Base-by-base conservation (phyloP, 345 rosid genomes). In the Populus alba region DNA sequence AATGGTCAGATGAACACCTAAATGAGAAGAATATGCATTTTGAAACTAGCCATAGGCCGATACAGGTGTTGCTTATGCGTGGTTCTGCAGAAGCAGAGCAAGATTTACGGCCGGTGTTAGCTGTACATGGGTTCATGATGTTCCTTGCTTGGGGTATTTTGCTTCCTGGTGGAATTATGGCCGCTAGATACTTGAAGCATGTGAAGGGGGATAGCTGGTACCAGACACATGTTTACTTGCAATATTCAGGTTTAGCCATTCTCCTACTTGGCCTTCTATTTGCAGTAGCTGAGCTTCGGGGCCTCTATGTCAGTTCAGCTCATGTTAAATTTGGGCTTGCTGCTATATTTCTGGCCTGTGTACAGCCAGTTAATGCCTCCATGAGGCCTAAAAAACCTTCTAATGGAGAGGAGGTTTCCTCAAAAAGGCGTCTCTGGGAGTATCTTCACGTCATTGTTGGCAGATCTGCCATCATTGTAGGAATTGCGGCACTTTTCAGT, bases 61-160 rank as follows among this genome's bases (percentile, higher is more conserved):
- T 96, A 23, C 87, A 87, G 18, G 97, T 94, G 74, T 80, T 91
- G 78, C 87, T 96, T 51, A 71, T 92, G 74, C 89, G 90, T 45
- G 99, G 98, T 62, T 93, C 97, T 61, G 92, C 97, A 29, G 98
- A 96, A 80, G 97, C 97, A 0, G 97, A 94, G 81, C 97, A 96
- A 84, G 99, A 91, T 90, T 83, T 96, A 77, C 87, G 89, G 45
- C 98, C 98, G 0, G 98, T 96, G 17, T 83, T 92, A 68, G 97
- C 98, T 1, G 98, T 94, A 57, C 99, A 96, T n/a, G 98, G 99
- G 57, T 96, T 94, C 87, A 94, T 96, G 99, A 94, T 96, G 99
- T 96, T 96, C 85, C 99, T 96, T 18, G 97, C 98, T 70, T 96
- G 98, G 98, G 99, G 98, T 53, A 92, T 96, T 87, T 80, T 96